These are phyloP conservation scores for Venturia nashicola DNA, from an alignment of 2,329 filamentous ascomycete genomes.

Conservation along the genomic window DNA sequence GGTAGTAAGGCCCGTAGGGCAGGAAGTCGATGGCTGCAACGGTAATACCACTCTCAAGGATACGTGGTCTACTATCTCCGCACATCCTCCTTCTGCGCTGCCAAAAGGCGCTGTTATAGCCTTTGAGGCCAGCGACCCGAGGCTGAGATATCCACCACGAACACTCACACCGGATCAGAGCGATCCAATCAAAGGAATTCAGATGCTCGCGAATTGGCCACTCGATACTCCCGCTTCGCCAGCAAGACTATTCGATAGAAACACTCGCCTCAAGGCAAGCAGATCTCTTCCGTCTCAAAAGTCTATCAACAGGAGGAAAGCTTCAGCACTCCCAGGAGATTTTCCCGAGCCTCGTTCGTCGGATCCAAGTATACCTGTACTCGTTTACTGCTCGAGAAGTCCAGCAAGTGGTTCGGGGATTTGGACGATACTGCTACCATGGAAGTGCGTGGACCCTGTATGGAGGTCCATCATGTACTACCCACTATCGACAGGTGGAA, in stretches of 20 bases:
- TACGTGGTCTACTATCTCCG: not conserved
- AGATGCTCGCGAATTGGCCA: constrained; percentile 56
- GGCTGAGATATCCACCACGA: constrained; percentile 63
- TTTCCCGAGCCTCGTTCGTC: constrained; percentile 42
- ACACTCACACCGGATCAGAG: constrained; percentile 23
- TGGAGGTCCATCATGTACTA: constrained; percentile 83
- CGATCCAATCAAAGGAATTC: constrained; percentile 27
- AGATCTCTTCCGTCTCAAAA: constrained; percentile 62
- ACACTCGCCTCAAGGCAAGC: constrained; percentile 51
- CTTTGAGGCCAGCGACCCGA: constrained; percentile 67
- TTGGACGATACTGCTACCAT: constrained; percentile 79
- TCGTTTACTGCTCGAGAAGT: constrained; percentile 51
- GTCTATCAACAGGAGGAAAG: constrained; percentile 65
- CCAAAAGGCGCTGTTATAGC: constrained; percentile 58
- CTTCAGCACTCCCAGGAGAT: constrained; percentile 48
- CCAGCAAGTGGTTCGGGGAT: constrained; percentile 47
- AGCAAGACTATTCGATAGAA: constrained; percentile 55
- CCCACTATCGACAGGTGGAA: constrained; percentile 66
- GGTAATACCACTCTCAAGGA: not conserved
- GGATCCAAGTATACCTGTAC: constrained; percentile 68
- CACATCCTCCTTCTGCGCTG: constrained; percentile 42
- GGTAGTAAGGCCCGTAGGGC: not conserved
- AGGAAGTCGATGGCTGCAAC: not conserved
- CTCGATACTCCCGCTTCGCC: constrained; percentile 39
- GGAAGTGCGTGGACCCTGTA: constrained; percentile 74